phyloP scores from a whole-genome alignment of 2,329 filamentous ascomycete genomes.

The Venturia effusa region DNA sequence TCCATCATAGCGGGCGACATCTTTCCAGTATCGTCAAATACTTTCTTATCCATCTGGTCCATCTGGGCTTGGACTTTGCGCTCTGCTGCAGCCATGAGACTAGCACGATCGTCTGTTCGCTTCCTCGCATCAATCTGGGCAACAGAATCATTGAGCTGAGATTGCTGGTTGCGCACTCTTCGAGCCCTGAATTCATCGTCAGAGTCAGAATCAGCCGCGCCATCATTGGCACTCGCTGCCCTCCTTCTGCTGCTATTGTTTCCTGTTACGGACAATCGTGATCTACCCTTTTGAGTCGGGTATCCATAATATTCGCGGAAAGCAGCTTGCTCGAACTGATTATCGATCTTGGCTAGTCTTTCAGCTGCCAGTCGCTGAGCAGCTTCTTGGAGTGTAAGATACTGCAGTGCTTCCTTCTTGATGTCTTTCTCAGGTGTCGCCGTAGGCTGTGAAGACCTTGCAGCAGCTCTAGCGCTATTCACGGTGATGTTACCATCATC shows the following conservation, averaged over 20 bases:
- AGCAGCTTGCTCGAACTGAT: slow-evolving; percentile 50
- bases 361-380: slow-evolving; percentile 81
- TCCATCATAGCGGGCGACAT: slow-evolving; percentile 56
- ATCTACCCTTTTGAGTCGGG: slow-evolving; percentile 37
- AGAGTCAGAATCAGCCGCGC: slow-evolving; percentile 20
- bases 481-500: slow-evolving; percentile 37
- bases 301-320: slow-evolving; percentile 71
- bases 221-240: slow-evolving; percentile 61
- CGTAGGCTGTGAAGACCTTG: slow-evolving; percentile 21
- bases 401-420: slow-evolving; percentile 40
- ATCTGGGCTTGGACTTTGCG: slow-evolving; percentile 75
- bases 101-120: slow-evolving; percentile 61
- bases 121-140: slow-evolving; percentile 63
- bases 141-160: slow-evolving; percentile 57
- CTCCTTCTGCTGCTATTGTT: slow-evolving; percentile 36
- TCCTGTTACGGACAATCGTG: slow-evolving; percentile 40
- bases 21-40: slow-evolving; percentile 67
- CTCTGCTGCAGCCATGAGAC: slow-evolving; percentile 67
- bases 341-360: slow-evolving; percentile 67
- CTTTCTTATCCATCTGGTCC: slow-evolving; percentile 69
- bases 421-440: slow-evolving; percentile 33
- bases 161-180: slow-evolving; percentile 69
- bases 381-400: slow-evolving; percentile 66
- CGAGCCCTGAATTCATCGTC: slow-evolving; percentile 59
- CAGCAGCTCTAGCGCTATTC: slow-evolving; percentile 18